Evolutionary conservation across 768 basidiomycete genomes (phyloP), one percentile per base, ranked within the genome.

Genomic region (Tricholoma terreum): DNA sequence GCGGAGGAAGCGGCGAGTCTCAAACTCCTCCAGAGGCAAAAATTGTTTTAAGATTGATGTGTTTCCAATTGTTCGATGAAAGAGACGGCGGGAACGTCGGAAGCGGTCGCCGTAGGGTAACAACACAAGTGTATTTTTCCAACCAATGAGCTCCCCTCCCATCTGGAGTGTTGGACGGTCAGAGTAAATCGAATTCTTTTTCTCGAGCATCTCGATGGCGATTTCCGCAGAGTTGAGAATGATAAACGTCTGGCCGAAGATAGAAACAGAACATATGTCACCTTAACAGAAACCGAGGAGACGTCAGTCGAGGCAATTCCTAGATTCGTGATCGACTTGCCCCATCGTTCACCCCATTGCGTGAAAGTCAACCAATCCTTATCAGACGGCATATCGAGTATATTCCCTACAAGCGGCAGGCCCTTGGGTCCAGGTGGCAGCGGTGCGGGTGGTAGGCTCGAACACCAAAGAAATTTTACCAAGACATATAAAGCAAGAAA

Each of bases 101-200:
- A 83, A 80, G 48, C 81, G 79, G 62, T 82, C 79, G 56, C 80
- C 79, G 57, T 82, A 84, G n/a, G 78, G 80, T n/a, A 83, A 67
- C 45, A 84, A 74, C 19, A 78, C 81, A 24, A 83, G 75, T 0
- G 80, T 78, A 54, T 82, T 79, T 57, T 81, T 83, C 82, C 82
- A 84, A 38, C 82, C 82, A 30, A 80, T 75, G 19, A 84, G 73
- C 61, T 83, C 80, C 31, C 81, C 82, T 33, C 75, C 81, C 81
- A 82, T 80, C 56, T 77, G 75, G 10, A 79, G 67, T 48, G 69
- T 70, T 49, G 86, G 86, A n/a, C 86, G 81, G 61, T 87, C 86
- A 17, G 86, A 87, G 66, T 87, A 87, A 42, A 82, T 77, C 24
- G 81, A 75, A 58, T 83, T 84, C 63, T 85, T 85, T 71, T 85